phyloP scores from a whole-genome alignment of 352 stramenopile genomes.

The Phytophthora cryptogea region DNA sequence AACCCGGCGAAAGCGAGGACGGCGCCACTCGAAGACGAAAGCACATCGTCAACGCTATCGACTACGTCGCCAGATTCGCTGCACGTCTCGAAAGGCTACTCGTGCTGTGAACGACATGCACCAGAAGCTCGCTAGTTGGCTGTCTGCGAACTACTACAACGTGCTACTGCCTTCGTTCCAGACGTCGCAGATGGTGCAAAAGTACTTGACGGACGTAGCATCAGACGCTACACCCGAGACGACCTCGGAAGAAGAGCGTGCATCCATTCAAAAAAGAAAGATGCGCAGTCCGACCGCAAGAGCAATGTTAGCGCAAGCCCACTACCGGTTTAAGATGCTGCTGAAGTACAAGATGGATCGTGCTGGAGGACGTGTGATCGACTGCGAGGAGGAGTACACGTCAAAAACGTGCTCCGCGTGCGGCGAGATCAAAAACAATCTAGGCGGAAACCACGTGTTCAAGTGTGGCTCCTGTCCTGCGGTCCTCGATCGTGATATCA shows the following conservation, averaged over 20 bases:
- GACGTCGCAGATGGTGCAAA: conserved; percentile 15
- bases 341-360: conserved; percentile 23
- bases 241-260: not conserved
- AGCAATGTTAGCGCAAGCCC: conserved; percentile 13
- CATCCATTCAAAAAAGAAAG: not conserved
- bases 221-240: conserved; percentile 5
- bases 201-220: conserved; percentile 3
- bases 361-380: conserved; percentile 7
- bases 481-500: conserved; percentile 10
- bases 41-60: conserved; percentile 11
- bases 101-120: conserved; percentile 16
- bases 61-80: conserved; percentile 5
- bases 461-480: not conserved
- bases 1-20: not conserved
- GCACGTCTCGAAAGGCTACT: not conserved
- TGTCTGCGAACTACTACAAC: conserved; percentile 13
- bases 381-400: conserved; percentile 26
- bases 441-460: conserved; percentile 5
- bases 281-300: conserved; percentile 10
- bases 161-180: conserved; percentile 25
- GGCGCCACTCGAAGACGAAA: too few species aligned
- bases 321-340: conserved; percentile 19
- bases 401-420: conserved; percentile 18
- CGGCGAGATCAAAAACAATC: conserved; percentile 10
- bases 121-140: conserved; percentile 10